A percentile compares a stretch with the other conserved stretches of the same genome.
Evolutionary conservation across 2,329 filamentous ascomycete genomes (phyloP).

Genomic region (Penicillium italicum): DNA sequence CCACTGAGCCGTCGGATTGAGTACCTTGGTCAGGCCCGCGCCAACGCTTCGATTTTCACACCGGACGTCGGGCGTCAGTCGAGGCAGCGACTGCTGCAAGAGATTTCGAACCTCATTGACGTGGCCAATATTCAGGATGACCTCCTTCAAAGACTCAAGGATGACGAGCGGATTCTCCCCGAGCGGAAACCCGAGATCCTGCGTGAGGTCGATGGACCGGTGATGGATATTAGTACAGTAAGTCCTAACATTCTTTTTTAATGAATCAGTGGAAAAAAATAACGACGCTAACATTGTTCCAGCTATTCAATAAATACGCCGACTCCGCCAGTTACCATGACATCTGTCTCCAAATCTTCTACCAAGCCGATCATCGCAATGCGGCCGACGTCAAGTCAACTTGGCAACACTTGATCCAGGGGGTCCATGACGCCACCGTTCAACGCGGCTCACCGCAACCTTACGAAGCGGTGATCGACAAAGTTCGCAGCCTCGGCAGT

Average conservation of each 20-base stretch:
- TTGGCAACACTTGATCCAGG: slow-evolving; percentile 77
- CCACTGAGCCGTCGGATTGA: slow-evolving; percentile 81
- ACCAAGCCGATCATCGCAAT: slow-evolving; percentile 86
- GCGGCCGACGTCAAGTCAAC: slow-evolving; percentile 76
- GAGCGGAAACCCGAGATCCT: slow-evolving; percentile 64
- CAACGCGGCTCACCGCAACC: slow-evolving; percentile 42
- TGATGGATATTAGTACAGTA: slow-evolving; percentile 73
- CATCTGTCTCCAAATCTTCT: slow-evolving; percentile 86
- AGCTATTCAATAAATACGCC: slow-evolving; percentile 92
- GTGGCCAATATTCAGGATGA: slow-evolving; percentile 95
- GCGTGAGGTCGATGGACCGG: slow-evolving; percentile 68
- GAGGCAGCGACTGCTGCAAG: slow-evolving; percentile 79
- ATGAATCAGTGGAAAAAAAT: no score
- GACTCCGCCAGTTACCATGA: slow-evolving; percentile 92
- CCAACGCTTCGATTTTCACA: slow-evolving; percentile 82
- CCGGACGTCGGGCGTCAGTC: slow-evolving; percentile 72
- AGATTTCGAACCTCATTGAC: slow-evolving; percentile 81
- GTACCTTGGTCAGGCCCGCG: slow-evolving; percentile 84
- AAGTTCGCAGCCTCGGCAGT: slow-evolving; percentile 55
- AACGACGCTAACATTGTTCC: slow-evolving; percentile 9
- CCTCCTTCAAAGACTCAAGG: slow-evolving; percentile 70
- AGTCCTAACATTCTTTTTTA: slow-evolving; percentile 33
- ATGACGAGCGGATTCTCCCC: slow-evolving; percentile 65
- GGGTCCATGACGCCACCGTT: slow-evolving; percentile 59
- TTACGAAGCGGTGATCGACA: slow-evolving; percentile 50